Evolutionary conservation across 75 land plant species (phyloP).

Genomic region (Picea glauca): DNA sequence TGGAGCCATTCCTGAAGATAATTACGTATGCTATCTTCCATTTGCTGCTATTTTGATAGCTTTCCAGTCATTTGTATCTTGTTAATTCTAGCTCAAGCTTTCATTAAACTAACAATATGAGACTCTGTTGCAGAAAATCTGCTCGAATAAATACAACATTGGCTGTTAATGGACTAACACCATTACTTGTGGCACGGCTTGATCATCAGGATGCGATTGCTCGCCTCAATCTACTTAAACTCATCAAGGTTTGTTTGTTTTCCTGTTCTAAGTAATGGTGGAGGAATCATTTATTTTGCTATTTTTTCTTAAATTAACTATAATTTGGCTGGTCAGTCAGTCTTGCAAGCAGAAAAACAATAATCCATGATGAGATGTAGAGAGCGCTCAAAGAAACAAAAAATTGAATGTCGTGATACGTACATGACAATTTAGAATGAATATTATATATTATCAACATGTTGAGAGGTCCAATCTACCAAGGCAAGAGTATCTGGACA

Average conservation of each 20-base stretch:
- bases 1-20: constrained; percentile 98
- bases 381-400: background rate
- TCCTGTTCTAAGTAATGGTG: background rate
- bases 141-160: constrained; percentile 82
- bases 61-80: background rate
- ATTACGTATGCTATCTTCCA: constrained; percentile 56
- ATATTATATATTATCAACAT: background rate
- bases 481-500: background rate
- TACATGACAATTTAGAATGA: background rate
- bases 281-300: background rate
- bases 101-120: background rate
- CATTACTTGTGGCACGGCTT: constrained; percentile 84
- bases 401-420: background rate
- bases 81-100: background rate
- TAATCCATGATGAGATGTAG: background rate
- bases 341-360: background rate
- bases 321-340: background rate
- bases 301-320: background rate
- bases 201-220: constrained; percentile 99
- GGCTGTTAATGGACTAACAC: constrained; percentile 93
- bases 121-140: constrained; percentile 79
- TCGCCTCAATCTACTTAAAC: constrained; percentile 83
- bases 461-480: background rate
- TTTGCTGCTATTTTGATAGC: constrained; percentile 3
- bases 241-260: constrained; percentile 72